phyloP scores from a whole-genome alignment of 331 rosid genomes.

The Quercus lobata region DNA sequence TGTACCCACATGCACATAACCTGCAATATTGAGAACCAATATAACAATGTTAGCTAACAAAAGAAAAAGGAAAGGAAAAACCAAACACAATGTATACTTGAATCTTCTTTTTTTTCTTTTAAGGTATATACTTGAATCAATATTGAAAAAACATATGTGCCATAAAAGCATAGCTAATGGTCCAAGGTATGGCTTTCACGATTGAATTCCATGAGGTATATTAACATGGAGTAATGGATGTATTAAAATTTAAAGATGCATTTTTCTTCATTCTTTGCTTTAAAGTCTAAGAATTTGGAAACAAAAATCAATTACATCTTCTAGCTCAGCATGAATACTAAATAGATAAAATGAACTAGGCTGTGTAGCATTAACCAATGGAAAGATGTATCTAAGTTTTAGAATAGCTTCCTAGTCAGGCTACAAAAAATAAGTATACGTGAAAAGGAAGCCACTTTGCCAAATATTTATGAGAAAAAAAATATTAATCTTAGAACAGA shows the following conservation, averaged over 20 bases:
- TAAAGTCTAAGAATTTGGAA: background rate
- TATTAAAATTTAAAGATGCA: background rate
- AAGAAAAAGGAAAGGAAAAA: background rate
- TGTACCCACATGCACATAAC: conserved; percentile 92
- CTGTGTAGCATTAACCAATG: too few relatives aligned
- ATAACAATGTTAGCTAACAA: conserved; percentile 7
- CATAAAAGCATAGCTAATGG: too few relatives aligned
- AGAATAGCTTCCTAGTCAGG: background rate
- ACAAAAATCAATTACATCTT: background rate
- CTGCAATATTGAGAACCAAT: conserved; percentile 29
- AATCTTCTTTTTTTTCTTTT: too few relatives aligned
- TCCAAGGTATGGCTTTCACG: too few relatives aligned
- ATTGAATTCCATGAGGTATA: too few relatives aligned
- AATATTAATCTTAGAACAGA: background rate
- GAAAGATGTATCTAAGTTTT: background rate
- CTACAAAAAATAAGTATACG: background rate
- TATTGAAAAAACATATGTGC: too few relatives aligned
- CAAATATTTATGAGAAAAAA: background rate
- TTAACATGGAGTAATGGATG: background rate
- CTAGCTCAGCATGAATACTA: background rate
- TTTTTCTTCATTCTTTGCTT: background rate
- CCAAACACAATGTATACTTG: background rate
- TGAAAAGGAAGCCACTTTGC: background rate
- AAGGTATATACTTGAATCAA: background rate
- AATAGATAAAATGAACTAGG: background rate